These are phyloP conservation scores for Corynascus novoguineensis DNA, from an alignment of 495 filamentous ascomycete genomes.

Conservation along the genomic window DNA sequence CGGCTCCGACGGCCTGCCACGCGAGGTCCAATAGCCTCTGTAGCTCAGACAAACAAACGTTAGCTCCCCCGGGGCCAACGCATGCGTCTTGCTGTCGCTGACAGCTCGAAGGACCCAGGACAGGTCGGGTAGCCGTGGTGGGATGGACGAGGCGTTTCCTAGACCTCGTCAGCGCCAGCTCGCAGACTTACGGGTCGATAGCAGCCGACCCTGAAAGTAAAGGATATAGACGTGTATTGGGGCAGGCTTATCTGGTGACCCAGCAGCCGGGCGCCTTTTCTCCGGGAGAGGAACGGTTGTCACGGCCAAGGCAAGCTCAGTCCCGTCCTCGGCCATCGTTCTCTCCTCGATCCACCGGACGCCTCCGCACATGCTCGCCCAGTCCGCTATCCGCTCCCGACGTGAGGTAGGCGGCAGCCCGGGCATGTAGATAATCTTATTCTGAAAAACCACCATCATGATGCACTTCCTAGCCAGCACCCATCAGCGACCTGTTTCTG, in stretches of 20 bases:
- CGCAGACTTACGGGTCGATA: neutral
- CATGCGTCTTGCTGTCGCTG: constrained; percentile 27
- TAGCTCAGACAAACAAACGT: constrained; percentile 65
- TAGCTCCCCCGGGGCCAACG: constrained; percentile 31
- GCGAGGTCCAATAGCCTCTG: constrained; percentile 74
- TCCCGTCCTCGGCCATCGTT: constrained; percentile 53
- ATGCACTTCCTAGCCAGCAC: constrained; percentile 53
- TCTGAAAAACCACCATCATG: constrained; percentile 75
- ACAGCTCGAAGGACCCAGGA: constrained; percentile 49
- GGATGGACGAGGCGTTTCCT: constrained; percentile 63
- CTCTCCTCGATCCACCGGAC: constrained; percentile 59
- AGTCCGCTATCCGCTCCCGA: constrained; percentile 56
- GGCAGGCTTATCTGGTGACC: neutral
- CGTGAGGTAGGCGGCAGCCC: constrained; percentile 58
- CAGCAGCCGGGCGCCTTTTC: neutral
- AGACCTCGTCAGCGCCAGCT: constrained; percentile 26
- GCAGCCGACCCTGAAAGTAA: constrained; percentile 52
- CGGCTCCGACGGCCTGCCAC: constrained; percentile 58
- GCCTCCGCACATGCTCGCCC: constrained; percentile 48
- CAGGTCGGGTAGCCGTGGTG: constrained; percentile 63
- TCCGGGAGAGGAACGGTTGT: constrained; percentile 33
- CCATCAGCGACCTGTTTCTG: neutral
- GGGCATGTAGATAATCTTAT: constrained; percentile 80
- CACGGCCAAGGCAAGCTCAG: constrained; percentile 52
- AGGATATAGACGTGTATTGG: constrained; percentile 43